Base-by-base conservation (phyloP, 2,329 filamentous ascomycete genomes). In the Penicillium janthinellum region DNA sequence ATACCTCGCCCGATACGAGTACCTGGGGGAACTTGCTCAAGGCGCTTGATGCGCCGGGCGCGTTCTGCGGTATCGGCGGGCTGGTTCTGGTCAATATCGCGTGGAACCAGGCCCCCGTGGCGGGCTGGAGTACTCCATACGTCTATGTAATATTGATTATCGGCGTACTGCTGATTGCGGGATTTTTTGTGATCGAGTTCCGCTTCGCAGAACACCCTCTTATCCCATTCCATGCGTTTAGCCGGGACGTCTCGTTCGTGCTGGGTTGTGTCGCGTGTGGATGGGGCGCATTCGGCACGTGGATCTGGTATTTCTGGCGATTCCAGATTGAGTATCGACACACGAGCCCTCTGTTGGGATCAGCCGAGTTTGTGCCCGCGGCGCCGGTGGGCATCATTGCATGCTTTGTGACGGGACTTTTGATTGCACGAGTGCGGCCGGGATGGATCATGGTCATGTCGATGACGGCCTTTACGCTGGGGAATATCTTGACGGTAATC, bases 31-130 rank as follows among this genome's bases (percentile, higher is more conserved):
- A 64, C 22, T 49, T 66, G 12, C 54, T 65, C 5, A 51, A 63
- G 75, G 59, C 64, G 14, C 56, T 74, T 7, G 81, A 83, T 61
- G 62, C 78, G 11, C 67, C 75, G 2, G 81, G 80, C 17, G 75
- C 77, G 3, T 60, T 70, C 5, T 70, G 76, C 0, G 86, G 87
- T 1, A 78, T 89, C 17, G 75, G 78, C 0, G 82, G 82, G 0
- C 75, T 90, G 25, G 78, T 88, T 0, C 76, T 90, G 17, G 81
- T 90, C 73, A 89, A 88, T 69, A 85, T 90, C 65, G 84, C 86
- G 0, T 89, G 86, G 85, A 89, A 88, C 59, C 86, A 90, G 68
- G 86, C 84, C 0, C 82, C 85, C 0, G 77, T 84, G 0, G 83
- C 81, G 1, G 85, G 86, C 1, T 90, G 87, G 87, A 64, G 74